phyloP scores from a whole-genome alignment of 2,329 filamentous ascomycete species.

The Exophiala bonariae region DNA sequence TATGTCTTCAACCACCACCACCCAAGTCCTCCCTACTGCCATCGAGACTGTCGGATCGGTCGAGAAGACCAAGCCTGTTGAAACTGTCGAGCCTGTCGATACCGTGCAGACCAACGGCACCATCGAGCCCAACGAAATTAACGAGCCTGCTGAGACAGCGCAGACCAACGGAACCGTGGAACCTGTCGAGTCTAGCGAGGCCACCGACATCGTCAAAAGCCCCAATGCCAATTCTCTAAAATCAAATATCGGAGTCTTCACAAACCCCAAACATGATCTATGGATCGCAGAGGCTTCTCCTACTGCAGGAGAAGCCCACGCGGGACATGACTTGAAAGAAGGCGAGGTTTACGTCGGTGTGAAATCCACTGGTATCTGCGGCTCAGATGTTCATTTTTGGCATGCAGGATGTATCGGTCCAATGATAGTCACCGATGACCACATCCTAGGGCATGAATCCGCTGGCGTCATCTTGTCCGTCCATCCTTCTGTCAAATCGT shows the following conservation, averaged over 20 bases:
- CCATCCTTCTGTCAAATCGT: constrained; percentile 69
- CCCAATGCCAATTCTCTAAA: constrained; percentile 15
- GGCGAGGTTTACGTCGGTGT: constrained; percentile 87
- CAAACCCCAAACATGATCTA: constrained; percentile 86
- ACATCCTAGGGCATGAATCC: constrained; percentile 93
- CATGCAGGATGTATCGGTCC: constrained; percentile 91
- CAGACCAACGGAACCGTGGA: too few relatives aligned
- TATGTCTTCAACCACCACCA: too few relatives aligned
- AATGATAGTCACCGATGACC: constrained; percentile 86
- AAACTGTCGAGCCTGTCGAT: too few relatives aligned
- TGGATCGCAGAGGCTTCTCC: constrained; percentile 83
- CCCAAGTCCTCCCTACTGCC: too few relatives aligned
- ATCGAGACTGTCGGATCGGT: too few relatives aligned
- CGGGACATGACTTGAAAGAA: constrained; percentile 66
- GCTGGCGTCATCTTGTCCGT: constrained; percentile 76
- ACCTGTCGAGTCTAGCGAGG: too few relatives aligned
- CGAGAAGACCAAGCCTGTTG: too few relatives aligned
- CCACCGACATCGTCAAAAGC: too few relatives aligned
- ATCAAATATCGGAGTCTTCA: constrained; percentile 89
- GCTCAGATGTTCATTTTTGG: constrained; percentile 97
- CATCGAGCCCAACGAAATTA: too few relatives aligned
- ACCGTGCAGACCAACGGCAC: too few relatives aligned
- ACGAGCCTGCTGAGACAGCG: too few relatives aligned
- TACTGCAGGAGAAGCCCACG: constrained; percentile 70
- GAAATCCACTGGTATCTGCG: constrained; percentile 95